Base-by-base conservation (phyloP, 495 filamentous ascomycete genomes). In the Talaromyces stipitatus region DNA sequence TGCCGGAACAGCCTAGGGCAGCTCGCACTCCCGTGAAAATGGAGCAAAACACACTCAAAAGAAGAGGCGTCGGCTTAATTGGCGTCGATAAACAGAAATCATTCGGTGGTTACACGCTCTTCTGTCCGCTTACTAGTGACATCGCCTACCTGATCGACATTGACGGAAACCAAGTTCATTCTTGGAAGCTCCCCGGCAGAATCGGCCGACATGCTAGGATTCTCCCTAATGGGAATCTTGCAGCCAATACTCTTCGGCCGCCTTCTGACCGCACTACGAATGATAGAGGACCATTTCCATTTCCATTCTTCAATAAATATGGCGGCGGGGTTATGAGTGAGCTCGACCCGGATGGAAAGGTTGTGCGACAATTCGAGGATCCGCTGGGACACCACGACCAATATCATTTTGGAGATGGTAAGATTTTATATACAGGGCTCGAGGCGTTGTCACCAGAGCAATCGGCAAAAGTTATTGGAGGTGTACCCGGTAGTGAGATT, bases 281-380 rank as follows among this genome's bases (percentile, higher is more conserved):
- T 5, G 53, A 45, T 41, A 67, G 70, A 23, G 63, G 69, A 9
- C 73, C 75, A 2, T 54, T 47, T 9, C 66, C 70, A 2, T 78
- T 78, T 56, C 73, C 73, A 11, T 65, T 77, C 56, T 78, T 68
- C 65, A 61, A 69, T 30, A 78, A 78, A 48, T 78, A 78, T 50
- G 62, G 74, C 12, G 74, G 74, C 20, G 75, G 74, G 1, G 58
- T 71, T 2, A 78, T 78, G 75, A 66, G 67, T 36, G 61, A 78
- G 53, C 60, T 78, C 22, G 65, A 71, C 48, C 60, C 69, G 0
- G 24, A 48, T 4, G 73, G 75, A 4, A 64, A 72, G 0, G 61
- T 76, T 2, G 29, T 77, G 0, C 65, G 65, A 4, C 67, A 77
- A 43, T 75, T 72, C 50, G 55, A 53, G 11, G 75, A 78, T 58